Evolutionary conservation across 177 flowering plant genomes (phyloP), one percentile per base, ranked within the genome.

Genomic region (Vitis hybrid): DNA sequence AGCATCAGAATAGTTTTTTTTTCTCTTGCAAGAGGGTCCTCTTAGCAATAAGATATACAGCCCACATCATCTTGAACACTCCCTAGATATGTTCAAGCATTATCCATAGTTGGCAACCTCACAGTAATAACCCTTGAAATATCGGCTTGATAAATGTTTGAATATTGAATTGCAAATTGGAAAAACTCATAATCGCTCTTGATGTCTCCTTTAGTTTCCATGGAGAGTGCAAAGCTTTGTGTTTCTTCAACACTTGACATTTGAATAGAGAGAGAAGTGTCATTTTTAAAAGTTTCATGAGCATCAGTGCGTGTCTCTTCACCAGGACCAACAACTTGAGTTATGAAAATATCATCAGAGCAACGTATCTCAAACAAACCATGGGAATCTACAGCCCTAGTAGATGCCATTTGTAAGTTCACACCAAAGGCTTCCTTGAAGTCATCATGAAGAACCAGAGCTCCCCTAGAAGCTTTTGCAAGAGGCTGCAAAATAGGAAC

Each of bases 211-310:
- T 85, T 88, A 32, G 85, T 80, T 78, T 96, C 99, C 97, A 93
- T 87, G 52, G 84, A 96, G 55, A 96, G 61, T 1, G 97, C 72
- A 76, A 93, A 93, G 75, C 99, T 81, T 73, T 93, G 98, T 18
- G 91, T 86, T 75, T 96, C 99, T 87, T 93, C 99, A 48, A 96
- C 89, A 69, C 99, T 92, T 30, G 82, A 80, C 98, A 96, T 91
- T 73, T 87, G 91, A 70, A 96, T 77, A 30, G 84, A 82, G 45
- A 89, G 75, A 75, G 97, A 75, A 60, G 63, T 34, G 65, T 93
- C 98, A 81, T 78, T 87, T 76, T 88, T 90, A 71, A 93, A 96
- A 52, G 71, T 81, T 78, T 93, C 99, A 67, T 84, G 87, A 50
- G 84, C 75, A 39, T 93, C 98, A 6, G 76, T 52, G 75, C 82